These are phyloP conservation scores for Musa schizocarpa DNA, from an alignment of 176 grass and related monocot species.

Conservation along the genomic window DNA sequence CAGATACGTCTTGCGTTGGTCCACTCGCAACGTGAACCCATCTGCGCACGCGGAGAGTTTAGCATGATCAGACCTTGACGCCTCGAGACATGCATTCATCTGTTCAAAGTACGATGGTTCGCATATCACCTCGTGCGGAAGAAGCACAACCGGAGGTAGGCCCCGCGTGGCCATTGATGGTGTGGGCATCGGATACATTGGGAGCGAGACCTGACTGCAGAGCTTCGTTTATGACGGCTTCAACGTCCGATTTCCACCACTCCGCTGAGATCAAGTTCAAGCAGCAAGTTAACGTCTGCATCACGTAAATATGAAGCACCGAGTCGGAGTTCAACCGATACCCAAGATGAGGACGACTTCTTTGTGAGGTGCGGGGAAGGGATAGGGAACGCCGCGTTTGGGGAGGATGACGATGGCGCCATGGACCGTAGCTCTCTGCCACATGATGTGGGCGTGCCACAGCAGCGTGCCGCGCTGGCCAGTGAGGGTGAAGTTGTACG, in stretches of 20 bases:
- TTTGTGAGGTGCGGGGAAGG: slow-evolving; percentile 51
- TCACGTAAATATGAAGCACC: not conserved
- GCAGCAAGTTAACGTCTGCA: too few species aligned
- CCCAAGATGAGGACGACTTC: slow-evolving; percentile 59
- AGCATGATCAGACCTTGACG: not conserved
- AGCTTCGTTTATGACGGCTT: slow-evolving; percentile 55
- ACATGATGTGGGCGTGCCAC: slow-evolving; percentile 85
- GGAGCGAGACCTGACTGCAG: slow-evolving; percentile 41
- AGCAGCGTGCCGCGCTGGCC: slow-evolving; percentile 82
- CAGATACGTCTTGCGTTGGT: slow-evolving; percentile 52
- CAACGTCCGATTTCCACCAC: slow-evolving; percentile 70
- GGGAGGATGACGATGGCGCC: slow-evolving; percentile 71
- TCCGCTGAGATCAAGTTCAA: slow-evolving; percentile 21
- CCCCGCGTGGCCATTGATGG: slow-evolving; percentile 53
- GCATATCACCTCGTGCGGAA: slow-evolving; percentile 39
- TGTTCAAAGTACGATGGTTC: not conserved
- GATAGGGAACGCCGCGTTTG: slow-evolving; percentile 46
- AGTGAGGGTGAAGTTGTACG: slow-evolving; percentile 72
- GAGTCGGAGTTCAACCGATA: not conserved
- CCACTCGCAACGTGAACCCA: slow-evolving; percentile 58
- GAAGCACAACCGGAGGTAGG: slow-evolving; percentile 42
- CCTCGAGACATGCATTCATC: too few species aligned
- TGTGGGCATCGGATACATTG: slow-evolving; percentile 52
- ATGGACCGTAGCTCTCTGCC: slow-evolving; percentile 63
- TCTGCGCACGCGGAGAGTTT: slow-evolving; percentile 23